These are phyloP conservation scores for Friedmanniomyces simplex DNA, from an alignment of 495 filamentous ascomycete species.

Conservation along the genomic window DNA sequence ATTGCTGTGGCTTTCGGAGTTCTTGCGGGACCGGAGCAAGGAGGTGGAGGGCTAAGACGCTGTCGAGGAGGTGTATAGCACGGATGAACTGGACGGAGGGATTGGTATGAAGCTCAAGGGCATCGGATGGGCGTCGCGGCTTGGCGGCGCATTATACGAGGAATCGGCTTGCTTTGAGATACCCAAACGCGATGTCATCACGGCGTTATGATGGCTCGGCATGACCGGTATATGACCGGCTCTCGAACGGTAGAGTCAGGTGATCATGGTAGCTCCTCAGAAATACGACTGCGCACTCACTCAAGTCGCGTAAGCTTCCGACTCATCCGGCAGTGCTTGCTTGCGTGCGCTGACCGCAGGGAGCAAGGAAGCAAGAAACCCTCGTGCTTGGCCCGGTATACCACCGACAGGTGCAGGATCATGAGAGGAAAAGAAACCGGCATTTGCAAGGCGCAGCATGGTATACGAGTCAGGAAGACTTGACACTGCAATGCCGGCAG, in stretches of 20 bases:
- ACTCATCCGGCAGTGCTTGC: no score
- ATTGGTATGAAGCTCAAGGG: background rate
- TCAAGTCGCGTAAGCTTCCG: no score
- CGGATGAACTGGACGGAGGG: background rate
- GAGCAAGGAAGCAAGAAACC: no score
- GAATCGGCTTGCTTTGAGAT: background rate
- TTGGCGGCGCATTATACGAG: no score
- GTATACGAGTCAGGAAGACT: background rate
- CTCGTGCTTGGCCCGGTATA: no score
- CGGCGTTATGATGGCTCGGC: background rate
- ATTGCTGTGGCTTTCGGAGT: constrained; percentile 75
- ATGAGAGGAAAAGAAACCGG: no score
- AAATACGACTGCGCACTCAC: background rate
- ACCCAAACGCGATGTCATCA: background rate
- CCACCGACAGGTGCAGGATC: no score
- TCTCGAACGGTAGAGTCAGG: no score
- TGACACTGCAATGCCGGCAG: background rate
- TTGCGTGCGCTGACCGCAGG: no score
- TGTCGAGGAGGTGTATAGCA: background rate
- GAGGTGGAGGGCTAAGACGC: constrained; percentile 42
- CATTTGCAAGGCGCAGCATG: no score
- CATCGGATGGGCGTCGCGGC: no score
- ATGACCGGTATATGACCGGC: no score
- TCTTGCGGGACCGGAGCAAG: constrained; percentile 66
- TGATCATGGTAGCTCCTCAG: background rate